Conservation (phyloP, 805 yeast genomes). For the Jamesozyma rosinii region DNA sequence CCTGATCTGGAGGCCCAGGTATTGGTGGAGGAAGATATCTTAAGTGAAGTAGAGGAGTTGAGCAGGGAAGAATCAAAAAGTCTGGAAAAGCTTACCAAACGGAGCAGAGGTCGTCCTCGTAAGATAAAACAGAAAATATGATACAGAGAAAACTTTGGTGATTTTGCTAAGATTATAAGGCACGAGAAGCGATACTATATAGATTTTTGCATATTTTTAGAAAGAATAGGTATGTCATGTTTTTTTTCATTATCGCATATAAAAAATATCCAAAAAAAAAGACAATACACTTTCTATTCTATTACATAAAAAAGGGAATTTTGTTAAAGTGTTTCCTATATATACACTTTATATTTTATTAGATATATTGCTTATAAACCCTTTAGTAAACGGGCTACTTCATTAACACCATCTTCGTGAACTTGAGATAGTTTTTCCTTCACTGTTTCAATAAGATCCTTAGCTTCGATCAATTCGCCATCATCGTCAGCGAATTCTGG, state of each 20-base stretch:
- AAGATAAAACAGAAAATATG: no score
- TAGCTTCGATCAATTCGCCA: conserved; percentile 67
- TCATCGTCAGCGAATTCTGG: conserved; percentile 81
- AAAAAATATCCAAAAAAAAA: no score
- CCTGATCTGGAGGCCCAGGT: conserved; percentile 26
- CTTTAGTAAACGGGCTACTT: conserved; percentile 52
- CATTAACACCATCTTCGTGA: conserved; percentile 47
- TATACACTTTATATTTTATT: neutral
- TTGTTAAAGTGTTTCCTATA: neutral
- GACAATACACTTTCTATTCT: no score
- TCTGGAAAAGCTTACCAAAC: neutral
- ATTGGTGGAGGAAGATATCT: conserved; percentile 24
- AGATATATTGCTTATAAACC: conserved; percentile 33
- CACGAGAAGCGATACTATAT: neutral
- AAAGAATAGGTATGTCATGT: no score
- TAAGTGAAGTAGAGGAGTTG: conserved; percentile 27
- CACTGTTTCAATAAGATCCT: conserved; percentile 47
- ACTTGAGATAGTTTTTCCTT: conserved; percentile 45
- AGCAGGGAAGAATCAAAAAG: neutral
- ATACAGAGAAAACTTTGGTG: no score
- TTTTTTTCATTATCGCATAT: no score
- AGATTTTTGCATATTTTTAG: neutral
- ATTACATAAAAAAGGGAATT: neutral
- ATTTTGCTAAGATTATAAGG: neutral
- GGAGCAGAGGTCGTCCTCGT: conserved; percentile 1